Evolutionary conservation across 495 filamentous ascomycete species (phyloP), one percentile per base, ranked within the genome.

Genomic region (Xylaria castorea): DNA sequence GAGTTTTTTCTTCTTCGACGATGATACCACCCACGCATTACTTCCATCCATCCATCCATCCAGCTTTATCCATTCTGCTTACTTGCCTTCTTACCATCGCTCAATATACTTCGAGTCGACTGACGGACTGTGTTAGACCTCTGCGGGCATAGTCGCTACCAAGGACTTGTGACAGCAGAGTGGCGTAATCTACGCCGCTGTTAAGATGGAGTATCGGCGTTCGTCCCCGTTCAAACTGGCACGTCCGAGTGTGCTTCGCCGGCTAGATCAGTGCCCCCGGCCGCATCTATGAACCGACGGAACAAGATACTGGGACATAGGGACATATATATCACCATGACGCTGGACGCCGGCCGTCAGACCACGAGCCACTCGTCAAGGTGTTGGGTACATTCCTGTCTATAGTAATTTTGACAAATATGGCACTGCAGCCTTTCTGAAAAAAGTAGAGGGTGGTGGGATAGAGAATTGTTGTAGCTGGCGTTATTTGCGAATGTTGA

Each of bases 1-100:
- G 66, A 73, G 84, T 82, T 36, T 62, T 64, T 20, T 9, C n/a
- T 16, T 22, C 42, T 58, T 48, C n/a, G 2, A 14, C 53, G 5
- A 58, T 44, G 61, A 40, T 60, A 25, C 36, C 30, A 36, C 18
- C n/a, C 38, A 42, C 53, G 30, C 11, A 30, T 30, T 11, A 30
- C 32, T 1, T 20, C 12, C 36, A 11, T 14, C 30, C 6, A 22
- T 51, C 3, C 55, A 30, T 22, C n/a, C n/a, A n/a, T n/a, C n/a
- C n/a, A n/a, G n/a, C n/a, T n/a, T n/a, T n/a, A n/a, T n/a, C n/a
- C n/a, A n/a, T n/a, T n/a, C n/a, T n/a, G n/a, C n/a, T n/a, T n/a
- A n/a, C n/a, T n/a, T n/a, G n/a, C n/a, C n/a, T 32, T 5, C 32
- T 58, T 34, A 30, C 12, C 4, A 34, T 58, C 27, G 3, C 27